phyloP scores from a whole-genome alignment of 1,139 yeast genomes.

The Keqinozyma sinolaborantium region DNA sequence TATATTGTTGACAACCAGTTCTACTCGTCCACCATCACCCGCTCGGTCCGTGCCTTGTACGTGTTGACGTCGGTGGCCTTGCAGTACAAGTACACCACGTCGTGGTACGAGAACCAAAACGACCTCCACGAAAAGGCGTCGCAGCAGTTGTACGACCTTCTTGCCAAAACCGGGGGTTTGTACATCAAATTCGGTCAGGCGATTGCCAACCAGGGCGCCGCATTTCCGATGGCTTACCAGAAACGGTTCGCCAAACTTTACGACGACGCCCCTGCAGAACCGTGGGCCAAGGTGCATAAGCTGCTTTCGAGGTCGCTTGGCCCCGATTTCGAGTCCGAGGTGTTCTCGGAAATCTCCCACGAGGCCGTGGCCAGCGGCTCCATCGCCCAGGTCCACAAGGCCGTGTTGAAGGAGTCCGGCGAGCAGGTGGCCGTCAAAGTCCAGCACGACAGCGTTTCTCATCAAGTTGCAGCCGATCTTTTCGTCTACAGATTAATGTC shows the following conservation, averaged over 20 bases:
- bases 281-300: conserved; percentile 51
- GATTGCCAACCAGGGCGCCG: conserved; percentile 64
- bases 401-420: conserved; percentile 42
- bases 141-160: conserved; percentile 47
- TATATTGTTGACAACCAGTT: conserved; percentile 38
- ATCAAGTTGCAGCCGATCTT: conserved; percentile 58
- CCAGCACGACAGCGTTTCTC: conserved; percentile 59
- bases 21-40: conserved; percentile 46
- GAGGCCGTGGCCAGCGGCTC: conserved; percentile 68
- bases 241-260: conserved; percentile 53
- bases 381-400: conserved; percentile 71
- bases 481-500: conserved; percentile 52
- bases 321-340: conserved; percentile 34
- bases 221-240: conserved; percentile 64
- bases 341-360: conserved; percentile 47
- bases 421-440: conserved; percentile 64
- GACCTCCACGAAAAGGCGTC: conserved; percentile 62
- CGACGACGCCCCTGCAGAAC: conserved; percentile 69
- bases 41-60: conserved; percentile 52
- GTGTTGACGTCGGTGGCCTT: conserved; percentile 51
- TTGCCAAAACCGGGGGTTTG: conserved; percentile 62
- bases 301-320: conserved; percentile 48
- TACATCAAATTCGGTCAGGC: conserved; percentile 78
- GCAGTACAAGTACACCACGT: conserved; percentile 53
- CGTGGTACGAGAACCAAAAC: conserved; percentile 37